Evolutionary conservation across 106 monocot genomes (phyloP).

Genomic region (Dendrobium officinale): DNA sequence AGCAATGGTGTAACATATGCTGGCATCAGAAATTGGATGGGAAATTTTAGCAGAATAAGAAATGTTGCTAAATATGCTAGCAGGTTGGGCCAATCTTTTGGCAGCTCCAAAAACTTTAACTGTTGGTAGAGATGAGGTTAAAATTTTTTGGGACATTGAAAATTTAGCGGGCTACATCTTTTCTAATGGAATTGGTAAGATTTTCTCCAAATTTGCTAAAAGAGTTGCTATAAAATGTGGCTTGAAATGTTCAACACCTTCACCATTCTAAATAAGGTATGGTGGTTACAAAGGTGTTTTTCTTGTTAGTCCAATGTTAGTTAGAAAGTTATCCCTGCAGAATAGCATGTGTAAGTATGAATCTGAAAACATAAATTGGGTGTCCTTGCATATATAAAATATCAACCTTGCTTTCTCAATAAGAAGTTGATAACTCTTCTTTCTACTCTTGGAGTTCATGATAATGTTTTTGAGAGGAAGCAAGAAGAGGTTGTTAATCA

Average conservation of each 20-base stretch:
- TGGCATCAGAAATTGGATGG: slow-evolving; percentile 65
- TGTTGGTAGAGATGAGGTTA: slow-evolving; percentile 42
- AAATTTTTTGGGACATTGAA: slow-evolving; percentile 53
- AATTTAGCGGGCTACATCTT: slow-evolving; percentile 40
- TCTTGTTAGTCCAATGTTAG: slow-evolving; percentile 57
- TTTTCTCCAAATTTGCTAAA: slow-evolving; percentile 63
- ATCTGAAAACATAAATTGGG: slow-evolving; percentile 64
- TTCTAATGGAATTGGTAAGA: slow-evolving; percentile 96
- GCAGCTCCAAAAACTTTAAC: slow-evolving; percentile 74
- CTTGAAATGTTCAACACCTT: slow-evolving; percentile 46
- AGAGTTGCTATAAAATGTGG: slow-evolving; percentile 62
- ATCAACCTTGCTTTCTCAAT: slow-evolving; percentile 79
- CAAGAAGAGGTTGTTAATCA: slow-evolving; percentile 45
- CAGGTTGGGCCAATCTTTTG: slow-evolving; percentile 79
- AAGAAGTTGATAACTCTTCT: slow-evolving; percentile 84
- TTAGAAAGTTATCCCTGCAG: slow-evolving; percentile 55
- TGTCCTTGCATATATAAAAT: slow-evolving; percentile 72
- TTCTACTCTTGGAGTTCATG: slow-evolving; percentile 72
- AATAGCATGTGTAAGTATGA: slow-evolving; percentile 88
- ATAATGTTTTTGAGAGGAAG: slow-evolving; percentile 57
- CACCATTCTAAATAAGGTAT: slow-evolving; percentile 83
- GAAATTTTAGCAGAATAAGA: slow-evolving; percentile 63
- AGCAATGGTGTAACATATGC: slow-evolving; percentile 35
- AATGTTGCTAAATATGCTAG: slow-evolving; percentile 95
- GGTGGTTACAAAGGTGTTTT: slow-evolving; percentile 92